Evolutionary conservation across 2,329 filamentous ascomycete genomes (phyloP).

Genomic region (Diaporthe capsici): DNA sequence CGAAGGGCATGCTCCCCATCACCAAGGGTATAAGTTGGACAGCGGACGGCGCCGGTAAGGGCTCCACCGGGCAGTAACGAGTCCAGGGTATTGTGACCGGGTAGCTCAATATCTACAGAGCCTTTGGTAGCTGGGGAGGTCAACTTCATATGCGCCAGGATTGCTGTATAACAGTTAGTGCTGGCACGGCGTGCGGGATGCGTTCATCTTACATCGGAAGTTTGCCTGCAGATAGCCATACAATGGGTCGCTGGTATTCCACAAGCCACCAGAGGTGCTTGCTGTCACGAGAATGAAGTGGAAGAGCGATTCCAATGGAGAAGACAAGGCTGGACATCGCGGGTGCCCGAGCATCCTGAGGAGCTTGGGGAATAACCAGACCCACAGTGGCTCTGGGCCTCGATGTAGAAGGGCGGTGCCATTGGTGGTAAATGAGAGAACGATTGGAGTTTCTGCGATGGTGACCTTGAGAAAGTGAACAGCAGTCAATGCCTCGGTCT

Average conservation of each 20-base stretch:
- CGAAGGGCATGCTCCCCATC: constrained; percentile 60
- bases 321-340: constrained; percentile 61
- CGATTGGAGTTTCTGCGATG: constrained; percentile 79
- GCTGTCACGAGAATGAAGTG: constrained; percentile 62
- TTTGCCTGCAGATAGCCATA: constrained; percentile 65
- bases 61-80: constrained; percentile 44
- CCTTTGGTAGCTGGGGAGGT: background rate
- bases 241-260: constrained; percentile 60
- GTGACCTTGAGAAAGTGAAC: constrained; percentile 83
- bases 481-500: constrained; percentile 77
- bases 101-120: constrained; percentile 52
- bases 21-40: constrained; percentile 57
- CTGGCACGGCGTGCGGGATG: constrained; percentile 44
- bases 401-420: constrained; percentile 62
- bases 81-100: constrained; percentile 54
- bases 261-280: constrained; percentile 60
- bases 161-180: constrained; percentile 42
- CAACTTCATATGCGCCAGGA: constrained; percentile 43
- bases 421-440: constrained; percentile 67
- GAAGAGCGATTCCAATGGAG: constrained; percentile 68
- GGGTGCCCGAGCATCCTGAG: constrained; percentile 69
- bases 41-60: constrained; percentile 47
- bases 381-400: constrained; percentile 74
- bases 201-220: constrained; percentile 58
- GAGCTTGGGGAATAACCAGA: constrained; percentile 73